These are phyloP conservation scores for Friedmanniomyces simplex DNA, from an alignment of 495 filamentous ascomycete species.

Conservation along the genomic window DNA sequence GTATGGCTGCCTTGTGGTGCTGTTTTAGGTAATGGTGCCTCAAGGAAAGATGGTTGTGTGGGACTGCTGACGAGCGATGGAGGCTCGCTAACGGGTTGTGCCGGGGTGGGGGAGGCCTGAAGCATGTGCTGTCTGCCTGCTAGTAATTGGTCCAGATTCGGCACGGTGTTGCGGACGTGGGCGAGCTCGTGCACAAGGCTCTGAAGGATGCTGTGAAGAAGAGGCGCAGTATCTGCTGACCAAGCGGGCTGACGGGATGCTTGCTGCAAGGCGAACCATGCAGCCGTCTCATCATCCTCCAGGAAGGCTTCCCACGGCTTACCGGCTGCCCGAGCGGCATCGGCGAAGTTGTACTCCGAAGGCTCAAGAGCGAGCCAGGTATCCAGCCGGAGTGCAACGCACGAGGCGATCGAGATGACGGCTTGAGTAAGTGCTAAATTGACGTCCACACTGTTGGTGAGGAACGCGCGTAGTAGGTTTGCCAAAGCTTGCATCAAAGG, in stretches of 20 bases:
- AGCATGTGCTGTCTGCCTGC: slow-evolving; percentile 29
- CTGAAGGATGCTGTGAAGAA: slow-evolving; percentile 23
- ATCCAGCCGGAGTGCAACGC: slow-evolving; percentile 71
- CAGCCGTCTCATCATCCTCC: slow-evolving; percentile 11
- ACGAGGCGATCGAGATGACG: slow-evolving; percentile 71
- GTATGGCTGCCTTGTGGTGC: background rate
- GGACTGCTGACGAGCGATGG: slow-evolving; percentile 11
- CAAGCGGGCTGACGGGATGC: slow-evolving; percentile 18
- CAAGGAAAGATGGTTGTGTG: background rate
- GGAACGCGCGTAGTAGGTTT: slow-evolving; percentile 62
- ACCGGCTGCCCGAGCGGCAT: slow-evolving; percentile 35
- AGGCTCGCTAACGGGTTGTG: background rate
- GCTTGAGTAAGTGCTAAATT: slow-evolving; percentile 80
- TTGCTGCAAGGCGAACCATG: slow-evolving; percentile 1
- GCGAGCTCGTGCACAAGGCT: slow-evolving; percentile 23
- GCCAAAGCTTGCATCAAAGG: slow-evolving; percentile 63
- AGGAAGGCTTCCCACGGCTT: slow-evolving; percentile 9
- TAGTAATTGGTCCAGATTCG: slow-evolving; percentile 28
- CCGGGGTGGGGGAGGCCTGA: slow-evolving; percentile 12
- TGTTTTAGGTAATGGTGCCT: background rate
- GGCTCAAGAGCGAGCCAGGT: slow-evolving; percentile 82
- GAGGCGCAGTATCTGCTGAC: slow-evolving; percentile 22
- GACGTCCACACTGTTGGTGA: slow-evolving; percentile 78
- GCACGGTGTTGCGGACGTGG: slow-evolving; percentile 24
- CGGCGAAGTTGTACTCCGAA: slow-evolving; percentile 35